A percentile compares a stretch with the other conserved stretches of the same genome.
Conservation (phyloP, 1,284 basidiomycete species). For the Sporisorium iseilematis-ciliati region DNA sequence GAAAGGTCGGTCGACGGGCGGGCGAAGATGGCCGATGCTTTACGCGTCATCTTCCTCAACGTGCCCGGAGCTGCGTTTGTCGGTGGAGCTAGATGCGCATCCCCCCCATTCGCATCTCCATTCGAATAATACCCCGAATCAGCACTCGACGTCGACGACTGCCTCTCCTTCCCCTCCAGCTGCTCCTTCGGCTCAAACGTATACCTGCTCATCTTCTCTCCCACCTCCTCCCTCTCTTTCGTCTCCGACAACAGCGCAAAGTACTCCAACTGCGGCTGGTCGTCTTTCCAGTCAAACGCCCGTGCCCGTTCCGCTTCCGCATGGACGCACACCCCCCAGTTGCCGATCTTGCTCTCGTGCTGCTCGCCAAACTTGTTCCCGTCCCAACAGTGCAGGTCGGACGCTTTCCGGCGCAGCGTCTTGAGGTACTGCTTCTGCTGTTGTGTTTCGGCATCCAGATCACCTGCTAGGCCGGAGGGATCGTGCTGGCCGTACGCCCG, state of each 20-base stretch:
- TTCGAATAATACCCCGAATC: constrained; percentile 42
- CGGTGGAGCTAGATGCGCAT: neutral
- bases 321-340: constrained; percentile 56
- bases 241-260: constrained; percentile 28
- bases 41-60: constrained; percentile 18
- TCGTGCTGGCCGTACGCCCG: constrained; percentile 53
- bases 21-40: constrained; percentile 19
- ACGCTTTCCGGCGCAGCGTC: constrained; percentile 30
- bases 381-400: constrained; percentile 41
- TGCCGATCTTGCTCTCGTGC: constrained; percentile 44
- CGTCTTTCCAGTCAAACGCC: constrained; percentile 58
- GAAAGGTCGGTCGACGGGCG: constrained; percentile 1
- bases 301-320: constrained; percentile 57
- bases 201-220: constrained; percentile 25
- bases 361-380: constrained; percentile 36
- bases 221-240: neutral
- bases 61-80: neutral
- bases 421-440: constrained; percentile 44
- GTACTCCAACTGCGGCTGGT: constrained; percentile 40
- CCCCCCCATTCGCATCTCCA: neutral
- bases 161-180: constrained; percentile 21
- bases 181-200: constrained; percentile 32
- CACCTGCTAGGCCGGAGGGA: constrained; percentile 41
- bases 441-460: constrained; percentile 35
- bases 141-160: constrained; percentile 27